These are phyloP conservation scores for Linnemannia zychae DNA, from an alignment of 192 early-diverging fungal genomes.

Conservation along the genomic window DNA sequence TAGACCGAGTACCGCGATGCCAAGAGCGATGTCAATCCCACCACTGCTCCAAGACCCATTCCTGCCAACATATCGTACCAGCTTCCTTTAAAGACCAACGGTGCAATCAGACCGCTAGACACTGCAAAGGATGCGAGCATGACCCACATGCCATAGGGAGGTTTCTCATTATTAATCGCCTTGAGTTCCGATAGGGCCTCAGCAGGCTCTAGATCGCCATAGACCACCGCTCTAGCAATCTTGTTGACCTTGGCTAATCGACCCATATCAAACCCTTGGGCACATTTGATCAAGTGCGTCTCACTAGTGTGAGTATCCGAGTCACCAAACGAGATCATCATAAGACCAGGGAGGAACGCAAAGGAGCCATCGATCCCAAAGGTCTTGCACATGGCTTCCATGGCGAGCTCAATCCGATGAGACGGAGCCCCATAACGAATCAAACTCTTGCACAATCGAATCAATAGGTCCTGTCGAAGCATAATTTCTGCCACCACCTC, in stretches of 20 bases:
- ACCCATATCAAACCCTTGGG: slow-evolving; percentile 75
- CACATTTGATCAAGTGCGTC: slow-evolving; percentile 75
- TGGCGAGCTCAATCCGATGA: slow-evolving; percentile 62
- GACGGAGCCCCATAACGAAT: slow-evolving; percentile 66
- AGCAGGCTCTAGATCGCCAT: slow-evolving; percentile 63
- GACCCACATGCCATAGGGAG: slow-evolving; percentile 69
- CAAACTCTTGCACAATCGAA: slow-evolving; percentile 63
- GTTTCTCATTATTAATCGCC: slow-evolving; percentile 68
- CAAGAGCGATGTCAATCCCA: slow-evolving; percentile 69
- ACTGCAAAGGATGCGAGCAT: slow-evolving; percentile 60
- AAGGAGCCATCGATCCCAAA: slow-evolving; percentile 78
- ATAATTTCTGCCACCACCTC: slow-evolving; percentile 55
- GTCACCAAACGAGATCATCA: slow-evolving; percentile 83
- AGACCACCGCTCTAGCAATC: slow-evolving; percentile 68
- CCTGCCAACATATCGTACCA: slow-evolving; percentile 71
- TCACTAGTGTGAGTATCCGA: slow-evolving; percentile 82
- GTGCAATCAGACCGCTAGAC: slow-evolving; percentile 70
- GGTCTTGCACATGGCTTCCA: slow-evolving; percentile 60
- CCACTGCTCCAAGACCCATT: slow-evolving; percentile 56
- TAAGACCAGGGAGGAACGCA: slow-evolving; percentile 75
- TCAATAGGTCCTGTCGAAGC: slow-evolving; percentile 61
- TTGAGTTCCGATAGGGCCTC: slow-evolving; percentile 67
- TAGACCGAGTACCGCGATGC: slow-evolving; percentile 72
- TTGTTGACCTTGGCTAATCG: slow-evolving; percentile 74
- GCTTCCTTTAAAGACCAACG: slow-evolving; percentile 77